phyloP scores from a whole-genome alignment of 2,329 filamentous ascomycete species.

The Cercospora sp. region DNA sequence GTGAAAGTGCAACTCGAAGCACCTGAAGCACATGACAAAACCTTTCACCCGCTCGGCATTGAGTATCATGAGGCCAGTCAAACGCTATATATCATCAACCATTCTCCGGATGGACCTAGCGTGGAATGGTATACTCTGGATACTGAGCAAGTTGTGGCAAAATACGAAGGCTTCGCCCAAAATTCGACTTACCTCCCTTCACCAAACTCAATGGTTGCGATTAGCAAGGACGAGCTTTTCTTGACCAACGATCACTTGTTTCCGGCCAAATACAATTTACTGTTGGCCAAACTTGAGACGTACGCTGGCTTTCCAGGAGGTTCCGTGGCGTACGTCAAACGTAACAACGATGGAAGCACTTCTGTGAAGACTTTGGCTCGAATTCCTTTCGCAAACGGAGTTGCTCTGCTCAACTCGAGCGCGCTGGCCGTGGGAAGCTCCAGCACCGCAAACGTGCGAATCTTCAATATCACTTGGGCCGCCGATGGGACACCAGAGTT shows the following conservation, averaged over 20 bases:
- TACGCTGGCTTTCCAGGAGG: slow-evolving; percentile 42
- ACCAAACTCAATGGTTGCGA: slow-evolving; percentile 44
- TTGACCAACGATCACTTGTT: slow-evolving; percentile 49
- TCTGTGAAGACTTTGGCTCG: slow-evolving; percentile 32
- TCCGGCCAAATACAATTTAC: slow-evolving; percentile 28
- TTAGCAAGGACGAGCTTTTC: slow-evolving; percentile 39
- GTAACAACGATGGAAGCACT: slow-evolving; percentile 7
- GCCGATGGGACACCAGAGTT: slow-evolving; percentile 15
- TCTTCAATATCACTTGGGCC: slow-evolving; percentile 36
- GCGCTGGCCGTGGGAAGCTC: slow-evolving; percentile 44
- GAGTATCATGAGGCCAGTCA: slow-evolving; percentile 39
- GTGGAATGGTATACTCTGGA: slow-evolving; percentile 42
- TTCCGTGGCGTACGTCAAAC: slow-evolving; percentile 41
- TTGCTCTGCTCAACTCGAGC: slow-evolving; percentile 40
- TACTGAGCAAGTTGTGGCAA: slow-evolving; percentile 30
- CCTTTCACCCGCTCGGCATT: slow-evolving; percentile 48
- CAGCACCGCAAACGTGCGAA: slow-evolving; percentile 37
- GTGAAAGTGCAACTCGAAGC: slow-evolving; percentile 35
- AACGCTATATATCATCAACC: slow-evolving; percentile 45
- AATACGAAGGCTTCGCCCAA: slow-evolving; percentile 35
- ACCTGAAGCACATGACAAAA: slow-evolving; percentile 28
- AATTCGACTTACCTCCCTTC: slow-evolving; percentile 36
- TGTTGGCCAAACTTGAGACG: slow-evolving; percentile 43
- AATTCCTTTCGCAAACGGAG: slow-evolving; percentile 47
- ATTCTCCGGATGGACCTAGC: slow-evolving; percentile 38